Conservation (phyloP, 192 early-diverging fungal species). For the Haplosporangium gracile region DNA sequence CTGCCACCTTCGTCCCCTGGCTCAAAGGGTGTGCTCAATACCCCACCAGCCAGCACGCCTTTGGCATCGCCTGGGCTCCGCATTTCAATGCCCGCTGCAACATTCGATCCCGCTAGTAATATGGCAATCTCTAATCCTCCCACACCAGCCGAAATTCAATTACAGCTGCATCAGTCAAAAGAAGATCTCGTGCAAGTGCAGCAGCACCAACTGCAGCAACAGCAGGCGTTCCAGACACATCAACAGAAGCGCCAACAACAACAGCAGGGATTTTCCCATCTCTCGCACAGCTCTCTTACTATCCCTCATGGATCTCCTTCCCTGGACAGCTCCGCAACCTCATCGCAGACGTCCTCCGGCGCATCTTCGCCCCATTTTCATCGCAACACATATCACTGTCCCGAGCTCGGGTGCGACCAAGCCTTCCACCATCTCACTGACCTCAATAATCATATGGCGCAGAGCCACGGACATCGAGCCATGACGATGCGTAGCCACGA, state of each 20-base stretch:
- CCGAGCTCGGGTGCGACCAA: conserved; percentile 35
- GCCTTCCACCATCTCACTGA: conserved; percentile 22
- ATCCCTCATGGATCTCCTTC: conserved; percentile 24
- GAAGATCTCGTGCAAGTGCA: conserved; percentile 3
- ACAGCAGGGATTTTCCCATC: conserved; percentile 7
- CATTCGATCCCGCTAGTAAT: conserved; percentile 24
- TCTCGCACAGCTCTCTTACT: conserved; percentile 27
- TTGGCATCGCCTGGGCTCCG: conserved; percentile 12
- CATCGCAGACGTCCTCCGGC: conserved; percentile 40
- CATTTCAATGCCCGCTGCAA: conserved; percentile 17
- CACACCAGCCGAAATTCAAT: conserved; percentile 39
- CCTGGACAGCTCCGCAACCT: conserved; percentile 22
- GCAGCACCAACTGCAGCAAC: conserved; percentile 8
- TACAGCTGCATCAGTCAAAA: conserved; percentile 38
- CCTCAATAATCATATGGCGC: conserved; percentile 39
- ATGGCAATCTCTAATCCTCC: conserved; percentile 33
- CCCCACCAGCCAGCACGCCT: background rate
- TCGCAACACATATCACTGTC: conserved; percentile 23
- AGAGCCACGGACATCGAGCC: conserved; percentile 30
- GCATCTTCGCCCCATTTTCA: conserved; percentile 43
- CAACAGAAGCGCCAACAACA: background rate
- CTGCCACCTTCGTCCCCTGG: background rate
- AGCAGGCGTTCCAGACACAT: background rate
- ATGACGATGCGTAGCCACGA: conserved; percentile 29
- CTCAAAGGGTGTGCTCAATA: conserved; percentile 2